Evolutionary conservation across 2,329 filamentous ascomycete species (phyloP), one percentile per base, ranked within the genome.

Genomic region (Domatiomyces globalis): DNA sequence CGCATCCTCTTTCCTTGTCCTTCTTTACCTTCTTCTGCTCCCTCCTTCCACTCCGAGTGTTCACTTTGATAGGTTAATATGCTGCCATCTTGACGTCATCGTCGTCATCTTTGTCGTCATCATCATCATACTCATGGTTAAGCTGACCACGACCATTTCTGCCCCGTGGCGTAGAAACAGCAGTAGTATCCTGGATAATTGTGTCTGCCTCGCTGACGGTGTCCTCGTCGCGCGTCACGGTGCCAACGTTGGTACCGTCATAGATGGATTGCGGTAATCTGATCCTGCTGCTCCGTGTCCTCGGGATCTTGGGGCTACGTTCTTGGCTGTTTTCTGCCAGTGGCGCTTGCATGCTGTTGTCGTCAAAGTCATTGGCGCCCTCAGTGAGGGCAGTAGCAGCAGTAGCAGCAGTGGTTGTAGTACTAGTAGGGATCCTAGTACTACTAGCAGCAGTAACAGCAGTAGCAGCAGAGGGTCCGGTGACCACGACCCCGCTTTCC

Each of bases 231-330:
- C 33, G 25, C 19, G 50, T 46, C 20, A 49, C 49, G 10, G 36
- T n/a, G 12, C 49, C 53, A 10, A 46, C 29, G 19, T 27, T 39
- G 10, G 42, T 48, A n/a, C 45, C 48, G 29, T 50, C 44, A 43
- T 45, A 53, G 48, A 54, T 52, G 2, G 10, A 33, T 9, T 33
- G 29, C 29, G 7, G 2, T 9, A 9, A 39, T 39, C 49, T 49
- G 27, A 50, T 48, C 43, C 53, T 54, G 6, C 54, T 50, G n/a
- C 50, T 51, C 25, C 46, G 49, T 43, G 47, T 58, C 46, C 56
- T 49, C 6, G 56, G 52, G 27, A 58, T 48, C 43, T 58, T 58
- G 5, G 56, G 54, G 46, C 54, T 56, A 9, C 54, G 56, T 45
- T 56, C 56, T 46, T 54, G 52, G 4, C 52, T 54, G 42, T 56